Evolutionary conservation across 495 filamentous ascomycete species (phyloP).

Genomic region (Choiromyces venosus): DNA sequence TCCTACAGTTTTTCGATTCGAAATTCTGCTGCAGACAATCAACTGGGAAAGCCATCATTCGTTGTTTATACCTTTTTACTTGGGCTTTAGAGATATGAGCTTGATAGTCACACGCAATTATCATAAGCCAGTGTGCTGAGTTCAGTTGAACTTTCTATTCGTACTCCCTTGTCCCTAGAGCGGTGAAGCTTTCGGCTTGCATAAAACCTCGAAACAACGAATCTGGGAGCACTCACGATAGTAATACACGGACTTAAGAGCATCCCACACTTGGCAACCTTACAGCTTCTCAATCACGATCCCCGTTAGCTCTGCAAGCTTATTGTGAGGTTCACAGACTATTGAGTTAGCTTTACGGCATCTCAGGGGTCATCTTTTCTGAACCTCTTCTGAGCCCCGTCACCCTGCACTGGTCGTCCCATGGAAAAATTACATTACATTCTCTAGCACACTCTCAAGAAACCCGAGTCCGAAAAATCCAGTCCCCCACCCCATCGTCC

Average conservation of each 20-base stretch:
- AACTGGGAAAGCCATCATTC: slow-evolving; percentile 17
- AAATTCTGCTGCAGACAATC: not conserved
- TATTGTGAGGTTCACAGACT: not conserved
- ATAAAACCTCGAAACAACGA: not conserved
- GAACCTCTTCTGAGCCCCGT: not conserved
- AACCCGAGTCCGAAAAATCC: not conserved
- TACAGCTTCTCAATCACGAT: not conserved
- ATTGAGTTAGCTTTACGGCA: not conserved
- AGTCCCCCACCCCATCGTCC: not conserved
- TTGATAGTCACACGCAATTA: slow-evolving; percentile 28
- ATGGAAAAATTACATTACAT: not conserved
- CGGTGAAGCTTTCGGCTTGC: not conserved
- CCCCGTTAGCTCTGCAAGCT: not conserved
- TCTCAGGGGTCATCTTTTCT: not conserved
- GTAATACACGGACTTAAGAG: not conserved
- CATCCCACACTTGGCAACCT: not conserved
- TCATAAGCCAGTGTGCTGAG: slow-evolving; percentile 18
- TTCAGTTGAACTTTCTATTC: not conserved
- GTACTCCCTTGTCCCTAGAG: not conserved
- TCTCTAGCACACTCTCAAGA: not conserved
- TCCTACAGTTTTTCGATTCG: not conserved
- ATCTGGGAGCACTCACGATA: not conserved
- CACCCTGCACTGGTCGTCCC: not conserved
- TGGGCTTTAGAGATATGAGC: slow-evolving; percentile 19
- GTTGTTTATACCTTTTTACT: slow-evolving; percentile 17